Percentiles rank a stretch among this genome's conserved stretches.
Conservation (phyloP, 1,139 yeast genomes). For the Casaregolazyma lundiana region DNA sequence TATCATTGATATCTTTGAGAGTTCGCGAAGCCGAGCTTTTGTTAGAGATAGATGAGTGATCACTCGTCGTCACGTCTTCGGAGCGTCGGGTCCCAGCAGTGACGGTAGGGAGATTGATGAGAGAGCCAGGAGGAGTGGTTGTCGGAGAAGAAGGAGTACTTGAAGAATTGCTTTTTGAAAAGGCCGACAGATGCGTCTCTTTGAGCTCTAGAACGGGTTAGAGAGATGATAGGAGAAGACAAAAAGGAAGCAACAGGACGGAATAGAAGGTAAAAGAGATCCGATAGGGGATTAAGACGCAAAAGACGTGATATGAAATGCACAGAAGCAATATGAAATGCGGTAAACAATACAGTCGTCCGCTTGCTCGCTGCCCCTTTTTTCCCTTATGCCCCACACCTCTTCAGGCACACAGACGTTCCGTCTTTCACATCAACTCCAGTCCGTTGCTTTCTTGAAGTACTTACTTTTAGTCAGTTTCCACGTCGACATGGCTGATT, state of each 20-base stretch:
- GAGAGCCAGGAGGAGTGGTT: conserved; percentile 12
- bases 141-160: neutral
- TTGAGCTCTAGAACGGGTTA: conserved; percentile 29
- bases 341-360: neutral
- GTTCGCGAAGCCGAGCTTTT: conserved; percentile 6
- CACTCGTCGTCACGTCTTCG: conserved; percentile 3
- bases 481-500: conserved; percentile 29
- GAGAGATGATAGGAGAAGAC: conserved; percentile 14
- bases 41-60: neutral
- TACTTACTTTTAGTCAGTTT: conserved; percentile 35
- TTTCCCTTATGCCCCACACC: no score
- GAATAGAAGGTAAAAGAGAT: neutral
- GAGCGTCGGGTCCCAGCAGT: conserved; percentile 16
- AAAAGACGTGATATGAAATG: neutral
- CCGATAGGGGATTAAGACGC: neutral
- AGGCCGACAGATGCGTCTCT: conserved; percentile 36
- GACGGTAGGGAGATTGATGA: conserved; percentile 12
- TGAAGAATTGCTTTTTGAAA: conserved; percentile 19
- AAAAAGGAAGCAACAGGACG: conserved; percentile 21
- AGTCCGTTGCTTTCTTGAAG: conserved; percentile 21
- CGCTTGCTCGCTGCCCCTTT: no score
- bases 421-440: neutral
- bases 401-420: no score
- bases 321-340: neutral
- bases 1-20: neutral